Evolutionary conservation across 345 rosid genomes (phyloP), one percentile per base, ranked within the genome.

Genomic region (Mallotus nudiflorus): DNA sequence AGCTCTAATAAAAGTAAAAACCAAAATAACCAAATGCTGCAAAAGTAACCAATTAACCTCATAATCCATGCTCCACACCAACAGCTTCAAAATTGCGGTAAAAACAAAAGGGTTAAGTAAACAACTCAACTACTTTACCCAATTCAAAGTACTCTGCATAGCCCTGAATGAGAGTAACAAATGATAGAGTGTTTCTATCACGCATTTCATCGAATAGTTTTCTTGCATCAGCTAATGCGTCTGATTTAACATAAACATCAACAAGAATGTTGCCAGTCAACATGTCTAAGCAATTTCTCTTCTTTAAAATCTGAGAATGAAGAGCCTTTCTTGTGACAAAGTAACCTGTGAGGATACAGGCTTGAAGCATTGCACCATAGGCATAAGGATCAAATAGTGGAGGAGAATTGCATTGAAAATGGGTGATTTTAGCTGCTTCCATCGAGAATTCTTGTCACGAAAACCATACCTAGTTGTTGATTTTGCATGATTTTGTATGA

Each of bases 281-380:
- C 59, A 92, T 80, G 77, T 92, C 99, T 55, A 90, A 75, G 85
- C 85, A 86, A 77, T 73, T 79, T 1, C 98, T 97, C 72, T 68
- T 80, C 82, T 92, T 92, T 8, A 86, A 5, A 22, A 85, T 66
- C 15, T 82, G 77, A 68, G 88, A 85, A 45, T 89, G 98, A 28
- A 90, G 69, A 62, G 84, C 78, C 75, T 51, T 85, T 14, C 83
- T 84, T 19, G 73, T 42, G 33, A 49, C 3, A 31, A 54, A 70
- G 54, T 88, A 92, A 70, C 73, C 85, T 66, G 62, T 77, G 65
- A 52, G 83, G 84, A 95, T 79, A 74, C 90, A 89, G 62, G 66
- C 77, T 82, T 80, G 96, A 54, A 94, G 93, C 78, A 76, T 51
- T 18, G 77, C 22, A 33, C 83, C 85, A 63, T 84, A 90, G 9